Evolutionary conservation across 768 basidiomycete genomes (phyloP).

Genomic region (Phlebiopsis gigantea): DNA sequence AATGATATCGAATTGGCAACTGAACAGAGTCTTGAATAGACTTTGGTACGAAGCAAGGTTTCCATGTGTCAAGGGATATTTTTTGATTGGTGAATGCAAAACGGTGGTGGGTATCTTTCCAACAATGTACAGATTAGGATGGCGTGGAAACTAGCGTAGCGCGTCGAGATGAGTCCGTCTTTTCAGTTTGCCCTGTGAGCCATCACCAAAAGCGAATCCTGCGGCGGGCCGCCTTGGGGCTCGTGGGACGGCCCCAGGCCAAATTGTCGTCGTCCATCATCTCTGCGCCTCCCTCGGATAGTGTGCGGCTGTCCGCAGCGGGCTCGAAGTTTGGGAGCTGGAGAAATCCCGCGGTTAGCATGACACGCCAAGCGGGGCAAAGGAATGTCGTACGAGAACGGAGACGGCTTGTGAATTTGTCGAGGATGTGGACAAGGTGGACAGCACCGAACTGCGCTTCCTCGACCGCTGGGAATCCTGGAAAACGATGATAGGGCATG

Average conservation of each 20-base stretch:
- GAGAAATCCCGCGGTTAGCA: background rate
- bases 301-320: background rate
- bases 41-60: background rate
- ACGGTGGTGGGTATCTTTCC: background rate
- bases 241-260: slow-evolving; percentile 12
- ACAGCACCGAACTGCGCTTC: slow-evolving; percentile 5
- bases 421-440: background rate
- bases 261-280: slow-evolving; percentile 15
- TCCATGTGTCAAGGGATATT: background rate
- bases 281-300: slow-evolving; percentile 3
- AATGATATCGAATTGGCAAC: background rate
- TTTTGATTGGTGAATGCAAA: background rate
- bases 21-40: background rate
- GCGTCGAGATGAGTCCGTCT: background rate
- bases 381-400: background rate
- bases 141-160: background rate
- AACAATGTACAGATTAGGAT: background rate
- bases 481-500: background rate
- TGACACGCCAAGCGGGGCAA: background rate
- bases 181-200: background rate
- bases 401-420: background rate
- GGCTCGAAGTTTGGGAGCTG: background rate
- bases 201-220: background rate
- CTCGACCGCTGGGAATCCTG: background rate
- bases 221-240: slow-evolving; percentile 1